These are phyloP conservation scores for Podospora anserina DNA, from an alignment of 495 filamentous ascomycete species.

Conservation along the genomic window DNA sequence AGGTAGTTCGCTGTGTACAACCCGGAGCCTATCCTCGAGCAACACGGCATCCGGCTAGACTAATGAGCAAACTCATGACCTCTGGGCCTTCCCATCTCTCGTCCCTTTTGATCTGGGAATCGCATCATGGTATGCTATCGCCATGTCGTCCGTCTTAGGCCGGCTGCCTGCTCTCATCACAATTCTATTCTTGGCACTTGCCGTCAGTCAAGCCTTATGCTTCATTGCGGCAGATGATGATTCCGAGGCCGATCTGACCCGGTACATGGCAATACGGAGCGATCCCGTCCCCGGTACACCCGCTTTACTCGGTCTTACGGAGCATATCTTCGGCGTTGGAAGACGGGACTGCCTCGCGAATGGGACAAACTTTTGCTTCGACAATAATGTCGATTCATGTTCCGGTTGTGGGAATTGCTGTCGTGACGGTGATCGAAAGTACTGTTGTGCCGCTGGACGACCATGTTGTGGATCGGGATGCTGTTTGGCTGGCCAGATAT, in stretches of 20 bases:
- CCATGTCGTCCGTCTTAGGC: conserved; percentile 14
- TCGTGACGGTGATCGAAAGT: conserved; percentile 17
- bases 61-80: not conserved
- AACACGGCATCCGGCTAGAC: conserved; percentile 8
- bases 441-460: conserved; percentile 26
- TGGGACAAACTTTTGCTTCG: conserved; percentile 37
- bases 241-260: not conserved
- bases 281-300: conserved; percentile 23
- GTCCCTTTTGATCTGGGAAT: not conserved
- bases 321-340: conserved; percentile 17
- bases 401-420: conserved; percentile 32
- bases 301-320: conserved; percentile 20
- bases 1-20: conserved; percentile 5
- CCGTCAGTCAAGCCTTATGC: conserved; percentile 1
- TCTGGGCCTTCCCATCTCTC: not conserved
- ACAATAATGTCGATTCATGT: conserved; percentile 28
- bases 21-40: conserved; percentile 6
- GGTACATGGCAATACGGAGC: conserved; percentile 7
- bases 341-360: conserved; percentile 32
- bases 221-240: not conserved
- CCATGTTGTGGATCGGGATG: conserved; percentile 33
- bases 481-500: conserved; percentile 29
- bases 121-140: conserved; percentile 20
- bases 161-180: conserved; percentile 14
- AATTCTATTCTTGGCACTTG: not conserved